Evolutionary conservation across 148 eudicot species (phyloP).

Genomic region (Cornus suecica): DNA sequence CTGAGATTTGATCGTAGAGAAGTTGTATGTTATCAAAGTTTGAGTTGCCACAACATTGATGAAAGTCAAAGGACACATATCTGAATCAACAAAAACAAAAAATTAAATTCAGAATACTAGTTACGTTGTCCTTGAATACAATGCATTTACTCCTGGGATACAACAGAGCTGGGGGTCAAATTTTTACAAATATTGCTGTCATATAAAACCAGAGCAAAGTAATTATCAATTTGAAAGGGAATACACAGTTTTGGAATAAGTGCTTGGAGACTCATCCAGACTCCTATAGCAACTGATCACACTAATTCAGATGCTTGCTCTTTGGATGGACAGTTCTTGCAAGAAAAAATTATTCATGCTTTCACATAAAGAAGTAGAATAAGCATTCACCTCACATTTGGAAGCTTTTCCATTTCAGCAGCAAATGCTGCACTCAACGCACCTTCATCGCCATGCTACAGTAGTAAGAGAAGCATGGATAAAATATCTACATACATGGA

Average conservation of each 20-base stretch:
- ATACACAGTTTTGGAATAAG: not conserved
- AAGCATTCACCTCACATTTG: slow-evolving; percentile 77
- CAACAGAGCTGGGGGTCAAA: not conserved
- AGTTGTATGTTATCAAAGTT: slow-evolving; percentile 65
- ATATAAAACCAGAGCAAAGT: not conserved
- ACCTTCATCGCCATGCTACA: slow-evolving; percentile 90
- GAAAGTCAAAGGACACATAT: slow-evolving; percentile 85
- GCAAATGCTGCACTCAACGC: slow-evolving; percentile 65
- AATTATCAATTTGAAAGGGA: not conserved
- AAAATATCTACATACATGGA: not conserved
- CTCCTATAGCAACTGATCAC: not conserved
- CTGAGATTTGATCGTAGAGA: slow-evolving; percentile 66
- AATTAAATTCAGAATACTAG: not conserved
- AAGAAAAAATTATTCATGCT: too few relatives aligned
- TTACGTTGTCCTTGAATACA: not conserved
- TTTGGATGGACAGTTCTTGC: slow-evolving; percentile 1
- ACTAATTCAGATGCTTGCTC: not conserved
- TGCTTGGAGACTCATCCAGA: not conserved
- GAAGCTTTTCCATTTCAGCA: slow-evolving; percentile 81
- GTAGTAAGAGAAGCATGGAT: slow-evolving; percentile 18
- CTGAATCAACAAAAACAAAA: slow-evolving; percentile 38
- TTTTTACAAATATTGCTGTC: not conserved
- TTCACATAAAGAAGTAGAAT: not conserved
- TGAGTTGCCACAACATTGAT: slow-evolving; percentile 66
- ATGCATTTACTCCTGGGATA: not conserved